Conservation (phyloP, 2,329 filamentous ascomycete genomes). For the Diplocarpon mali region DNA sequence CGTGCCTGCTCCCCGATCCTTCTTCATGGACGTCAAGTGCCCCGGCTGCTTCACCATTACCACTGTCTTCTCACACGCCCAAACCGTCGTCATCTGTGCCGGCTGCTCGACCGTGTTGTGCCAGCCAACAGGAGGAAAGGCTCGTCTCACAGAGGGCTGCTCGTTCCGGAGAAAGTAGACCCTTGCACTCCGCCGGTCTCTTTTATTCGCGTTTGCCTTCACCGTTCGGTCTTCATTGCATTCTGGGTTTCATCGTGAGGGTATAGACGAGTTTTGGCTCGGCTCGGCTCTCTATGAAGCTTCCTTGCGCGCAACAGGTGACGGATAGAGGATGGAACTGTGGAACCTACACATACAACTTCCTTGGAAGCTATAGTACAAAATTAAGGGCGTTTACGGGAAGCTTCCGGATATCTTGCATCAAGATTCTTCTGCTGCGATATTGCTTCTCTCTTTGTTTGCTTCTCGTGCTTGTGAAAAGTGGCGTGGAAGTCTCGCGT, state of each 20-base stretch:
- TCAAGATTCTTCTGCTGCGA: slow-evolving; percentile 35
- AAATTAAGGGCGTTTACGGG: slow-evolving; percentile 51
- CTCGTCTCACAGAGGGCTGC: slow-evolving; percentile 97
- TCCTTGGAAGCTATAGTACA: slow-evolving; percentile 37
- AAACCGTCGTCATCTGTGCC: slow-evolving; percentile 99
- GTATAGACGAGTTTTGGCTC: slow-evolving; percentile 17
- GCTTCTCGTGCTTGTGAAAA: slow-evolving; percentile 13
- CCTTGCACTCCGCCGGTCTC: slow-evolving; percentile 30
- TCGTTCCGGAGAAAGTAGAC: slow-evolving; percentile 99
- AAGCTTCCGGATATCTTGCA: slow-evolving; percentile 71
- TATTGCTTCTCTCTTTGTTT: slow-evolving; percentile 27
- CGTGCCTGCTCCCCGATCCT: slow-evolving; percentile 91
- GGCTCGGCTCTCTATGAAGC: slow-evolving; percentile 20
- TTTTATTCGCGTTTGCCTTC: slow-evolving; percentile 28
- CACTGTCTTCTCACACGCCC: slow-evolving; percentile 99
- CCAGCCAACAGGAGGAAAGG: slow-evolving; percentile 99
- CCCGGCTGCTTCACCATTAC: slow-evolving; percentile 99
- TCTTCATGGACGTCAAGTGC: slow-evolving; percentile 99
- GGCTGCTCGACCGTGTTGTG: slow-evolving; percentile 99
- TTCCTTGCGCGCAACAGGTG: slow-evolving; percentile 37
- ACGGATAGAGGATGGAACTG: slow-evolving; percentile 60
- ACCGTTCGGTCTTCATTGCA: slow-evolving; percentile 17
- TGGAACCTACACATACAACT: slow-evolving; percentile 31
- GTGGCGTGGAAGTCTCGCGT: slow-evolving; percentile 5
- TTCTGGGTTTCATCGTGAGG: slow-evolving; percentile 21